phyloP scores from a whole-genome alignment of 352 stramenopile species.

The Elongisporangium undulatum region DNA sequence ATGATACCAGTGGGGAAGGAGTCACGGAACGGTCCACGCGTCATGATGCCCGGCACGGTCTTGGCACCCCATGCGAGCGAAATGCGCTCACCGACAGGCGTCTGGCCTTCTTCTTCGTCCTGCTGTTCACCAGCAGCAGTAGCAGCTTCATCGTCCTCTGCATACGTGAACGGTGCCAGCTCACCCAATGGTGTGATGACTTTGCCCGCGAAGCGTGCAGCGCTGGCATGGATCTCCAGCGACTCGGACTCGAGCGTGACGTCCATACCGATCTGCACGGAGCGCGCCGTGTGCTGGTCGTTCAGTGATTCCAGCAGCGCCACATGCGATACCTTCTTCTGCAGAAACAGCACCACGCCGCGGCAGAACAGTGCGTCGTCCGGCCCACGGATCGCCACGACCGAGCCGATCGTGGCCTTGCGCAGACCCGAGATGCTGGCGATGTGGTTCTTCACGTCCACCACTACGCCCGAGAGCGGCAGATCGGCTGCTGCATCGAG shows the following conservation, averaged over 20 bases:
- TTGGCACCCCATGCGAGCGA: conserved; percentile 50
- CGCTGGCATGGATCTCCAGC: conserved; percentile 43
- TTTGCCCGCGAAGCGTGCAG: conserved; percentile 34
- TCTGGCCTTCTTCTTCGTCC: neutral
- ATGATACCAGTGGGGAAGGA: conserved; percentile 60
- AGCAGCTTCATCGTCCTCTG: neutral
- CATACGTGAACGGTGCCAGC: conserved; percentile 18
- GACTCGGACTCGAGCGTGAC: conserved; percentile 47
- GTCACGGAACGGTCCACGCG: conserved; percentile 38
- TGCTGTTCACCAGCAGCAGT: conserved; percentile 1
- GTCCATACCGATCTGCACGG: conserved; percentile 50
- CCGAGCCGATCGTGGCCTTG: conserved; percentile 66
- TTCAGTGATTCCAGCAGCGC: conserved; percentile 41
- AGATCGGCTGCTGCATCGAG: conserved; percentile 25
- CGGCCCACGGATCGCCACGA: conserved; percentile 34
- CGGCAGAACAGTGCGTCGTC: conserved; percentile 21
- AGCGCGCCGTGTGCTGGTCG: conserved; percentile 12
- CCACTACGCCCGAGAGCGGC: conserved; percentile 41
- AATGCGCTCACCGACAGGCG: conserved; percentile 24
- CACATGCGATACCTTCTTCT: conserved; percentile 56
- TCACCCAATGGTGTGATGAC: conserved; percentile 51
- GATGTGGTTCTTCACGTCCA: conserved; percentile 69
- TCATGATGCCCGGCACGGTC: conserved; percentile 63
- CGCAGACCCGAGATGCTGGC: conserved; percentile 70
- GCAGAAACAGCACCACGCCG: conserved; percentile 51